phyloP scores from a whole-genome alignment of 2,329 filamentous ascomycete genomes.

The Colletotrichum salicis region DNA sequence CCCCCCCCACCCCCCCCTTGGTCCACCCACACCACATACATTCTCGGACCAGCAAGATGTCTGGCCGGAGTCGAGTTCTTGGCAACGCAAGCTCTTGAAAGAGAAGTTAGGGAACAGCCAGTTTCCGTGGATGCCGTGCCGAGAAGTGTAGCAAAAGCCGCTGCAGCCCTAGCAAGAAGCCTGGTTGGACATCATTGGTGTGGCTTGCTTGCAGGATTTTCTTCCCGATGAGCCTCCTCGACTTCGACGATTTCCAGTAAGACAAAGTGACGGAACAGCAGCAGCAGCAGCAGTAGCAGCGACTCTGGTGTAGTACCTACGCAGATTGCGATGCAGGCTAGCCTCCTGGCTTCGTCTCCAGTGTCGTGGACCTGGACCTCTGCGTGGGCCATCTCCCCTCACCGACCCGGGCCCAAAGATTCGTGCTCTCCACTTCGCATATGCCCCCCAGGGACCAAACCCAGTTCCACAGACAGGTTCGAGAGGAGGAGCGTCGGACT shows the following conservation, averaged over 20 bases:
- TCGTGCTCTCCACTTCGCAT: slow-evolving; percentile 25
- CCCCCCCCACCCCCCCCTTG: neutral
- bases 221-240: slow-evolving; percentile 1
- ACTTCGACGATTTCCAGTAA: neutral
- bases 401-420: slow-evolving; percentile 13
- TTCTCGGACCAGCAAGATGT: slow-evolving; percentile 17
- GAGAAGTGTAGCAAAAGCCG: slow-evolving; percentile 1
- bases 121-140: slow-evolving; percentile 22
- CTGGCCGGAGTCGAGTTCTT: slow-evolving; percentile 19
- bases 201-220: slow-evolving; percentile 1
- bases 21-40: slow-evolving; percentile 27
- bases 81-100: slow-evolving; percentile 22
- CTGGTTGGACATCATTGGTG: neutral
- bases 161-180: neutral
- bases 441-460: neutral
- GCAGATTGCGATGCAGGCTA: neutral
- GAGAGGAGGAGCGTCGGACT: slow-evolving; percentile 14
- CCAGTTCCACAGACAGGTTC: slow-evolving; percentile 18
- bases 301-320: neutral
- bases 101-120: slow-evolving; percentile 4
- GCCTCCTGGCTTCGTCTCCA: slow-evolving; percentile 4
- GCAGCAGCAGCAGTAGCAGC: no score
- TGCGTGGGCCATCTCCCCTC: slow-evolving; percentile 10
- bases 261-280: neutral
- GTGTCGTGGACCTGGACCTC: slow-evolving; percentile 13